A percentile compares a stretch with the other conserved stretches of the same genome.
Evolutionary conservation across 768 basidiomycete species (phyloP).

Genomic region (Termitomyces titanicus): DNA sequence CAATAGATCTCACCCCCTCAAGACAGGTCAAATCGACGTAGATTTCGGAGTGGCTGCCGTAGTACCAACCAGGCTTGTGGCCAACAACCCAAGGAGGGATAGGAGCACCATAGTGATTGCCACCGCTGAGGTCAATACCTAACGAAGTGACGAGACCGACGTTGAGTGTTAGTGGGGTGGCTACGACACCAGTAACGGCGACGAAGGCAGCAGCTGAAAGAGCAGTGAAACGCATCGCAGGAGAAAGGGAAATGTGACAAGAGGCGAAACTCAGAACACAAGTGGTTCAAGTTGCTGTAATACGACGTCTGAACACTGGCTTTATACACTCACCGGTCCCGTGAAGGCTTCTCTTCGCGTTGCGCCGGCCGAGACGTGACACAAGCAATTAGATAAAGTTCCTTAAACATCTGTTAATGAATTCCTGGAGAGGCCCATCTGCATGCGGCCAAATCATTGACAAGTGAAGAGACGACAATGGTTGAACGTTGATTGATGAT

Average conservation of each 20-base stretch:
- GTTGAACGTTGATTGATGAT: neutral
- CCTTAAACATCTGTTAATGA: neutral
- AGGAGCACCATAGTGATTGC: constrained; percentile 36
- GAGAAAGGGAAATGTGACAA: neutral
- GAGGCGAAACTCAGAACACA: neutral
- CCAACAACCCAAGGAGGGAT: constrained; percentile 31
- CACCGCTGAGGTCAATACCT: constrained; percentile 25
- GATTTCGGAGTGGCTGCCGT: constrained; percentile 26
- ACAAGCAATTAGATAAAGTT: neutral
- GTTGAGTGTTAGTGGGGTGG: constrained; percentile 14
- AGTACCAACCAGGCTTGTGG: constrained; percentile 41
- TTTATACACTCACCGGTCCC: constrained; percentile 9
- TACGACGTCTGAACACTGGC: neutral
- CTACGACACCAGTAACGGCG: constrained; percentile 17
- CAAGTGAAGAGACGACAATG: neutral
- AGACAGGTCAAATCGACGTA: constrained; percentile 29
- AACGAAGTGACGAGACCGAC: constrained; percentile 15
- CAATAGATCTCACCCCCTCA: constrained; percentile 22
- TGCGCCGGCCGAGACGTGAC: constrained; percentile 2
- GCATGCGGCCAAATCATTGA: constrained; percentile 9
- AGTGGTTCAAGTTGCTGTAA: constrained; percentile 4
- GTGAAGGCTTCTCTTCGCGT: neutral
- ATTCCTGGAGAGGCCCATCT: constrained; percentile 3
- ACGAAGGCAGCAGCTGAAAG: constrained; percentile 21
- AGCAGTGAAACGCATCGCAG: constrained; percentile 26